Evolutionary conservation across 129 eudicot genomes (phyloP).

Genomic region (Centella asiatica): DNA sequence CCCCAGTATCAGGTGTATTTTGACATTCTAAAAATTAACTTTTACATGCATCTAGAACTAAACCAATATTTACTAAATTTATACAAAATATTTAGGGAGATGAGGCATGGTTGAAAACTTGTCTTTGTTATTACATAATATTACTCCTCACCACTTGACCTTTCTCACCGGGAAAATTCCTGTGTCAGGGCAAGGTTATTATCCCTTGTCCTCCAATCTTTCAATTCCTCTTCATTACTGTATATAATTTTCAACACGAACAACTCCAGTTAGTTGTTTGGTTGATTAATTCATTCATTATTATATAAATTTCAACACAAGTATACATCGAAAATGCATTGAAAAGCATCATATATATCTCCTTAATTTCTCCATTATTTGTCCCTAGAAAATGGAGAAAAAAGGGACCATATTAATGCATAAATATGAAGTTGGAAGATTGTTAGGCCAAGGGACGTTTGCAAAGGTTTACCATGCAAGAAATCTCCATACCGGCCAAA

Average conservation of each 20-base stretch:
- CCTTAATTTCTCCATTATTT: background rate
- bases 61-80: background rate
- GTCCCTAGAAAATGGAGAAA: conserved; percentile 4
- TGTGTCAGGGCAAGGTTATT: background rate
- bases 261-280: background rate
- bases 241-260: too few species aligned
- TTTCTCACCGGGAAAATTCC: background rate
- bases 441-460: conserved; percentile 41
- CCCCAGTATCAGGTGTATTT: too few species aligned
- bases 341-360: background rate
- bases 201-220: background rate
- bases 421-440: conserved; percentile 37
- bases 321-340: background rate
- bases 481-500: conserved; percentile 28
- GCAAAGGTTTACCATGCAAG: conserved; percentile 42
- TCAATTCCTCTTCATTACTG: background rate
- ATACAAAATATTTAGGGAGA: conserved; percentile 2
- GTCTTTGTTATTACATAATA: background rate
- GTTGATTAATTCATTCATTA: too few species aligned
- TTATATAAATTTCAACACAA: too few species aligned
- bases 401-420: conserved; percentile 4
- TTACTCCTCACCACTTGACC: background rate
- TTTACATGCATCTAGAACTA: background rate
- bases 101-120: background rate
- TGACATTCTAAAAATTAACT: too few species aligned